Evolutionary conservation across 352 stramenopile species (phyloP), one percentile per base, ranked within the genome.

Genomic region (Phytophthora chlamydospora): DNA sequence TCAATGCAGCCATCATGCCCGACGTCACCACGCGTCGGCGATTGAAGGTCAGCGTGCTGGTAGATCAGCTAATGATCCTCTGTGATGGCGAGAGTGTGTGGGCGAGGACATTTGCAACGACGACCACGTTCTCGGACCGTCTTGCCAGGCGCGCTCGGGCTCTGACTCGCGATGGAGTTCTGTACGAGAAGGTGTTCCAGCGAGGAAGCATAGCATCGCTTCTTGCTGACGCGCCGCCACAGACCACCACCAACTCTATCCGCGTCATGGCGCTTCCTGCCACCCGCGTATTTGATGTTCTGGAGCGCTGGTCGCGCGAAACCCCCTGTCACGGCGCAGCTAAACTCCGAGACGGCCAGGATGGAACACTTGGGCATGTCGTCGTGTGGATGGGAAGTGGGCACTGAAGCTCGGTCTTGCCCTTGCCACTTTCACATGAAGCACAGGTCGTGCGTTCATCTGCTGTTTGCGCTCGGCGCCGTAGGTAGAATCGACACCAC

Each of bases 1-100:
- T 56, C 16, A 77, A 71, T 39, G 34, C 36, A 0, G 31, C 16
- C 0, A 41, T 73, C 19, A 78, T 75, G 46, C 48, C 40, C 2
- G 64, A 71, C 10, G 62, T 62, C 24, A 65, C 64, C 13, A 4
- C 68, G 8, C 39, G 32, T 0, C 31, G 31, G 0, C 45, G 27
- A 16, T 19, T 58, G 6, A 64, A 64, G 33, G 33, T 64, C 4
- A 46, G 56, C 11, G 45, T 32, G 6, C 21, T 64, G 1, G 14
- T 58, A 0, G 13, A 34, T 7, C 46, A 47, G 6, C 17, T 57
- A 0, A 1, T 40, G 31, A 16, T 21, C 0, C 40, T 47, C 5
- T 59, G 41, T 44, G 5, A 24, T 13, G 40, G 34, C 32, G 47
- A 54, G n/a, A 51, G 46, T 32, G 27, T 54, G 6, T 13, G 14